These are phyloP conservation scores for Magnaporthiopsis poae DNA, from an alignment of 2,329 filamentous ascomycete genomes.

Conservation along the genomic window DNA sequence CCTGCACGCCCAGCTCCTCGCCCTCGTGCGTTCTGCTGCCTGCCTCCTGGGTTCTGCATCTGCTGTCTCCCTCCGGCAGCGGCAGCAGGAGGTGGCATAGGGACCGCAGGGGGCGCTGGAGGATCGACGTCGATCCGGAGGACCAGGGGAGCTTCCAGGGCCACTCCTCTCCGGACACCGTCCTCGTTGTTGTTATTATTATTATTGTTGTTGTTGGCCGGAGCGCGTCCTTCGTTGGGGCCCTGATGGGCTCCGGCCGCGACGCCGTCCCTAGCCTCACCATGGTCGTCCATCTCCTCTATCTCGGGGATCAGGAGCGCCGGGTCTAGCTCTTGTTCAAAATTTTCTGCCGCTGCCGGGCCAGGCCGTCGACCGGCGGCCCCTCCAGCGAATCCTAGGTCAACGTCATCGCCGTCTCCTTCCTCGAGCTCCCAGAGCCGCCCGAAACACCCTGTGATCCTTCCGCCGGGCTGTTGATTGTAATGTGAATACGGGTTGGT, in stretches of 20 bases:
- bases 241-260: neutral
- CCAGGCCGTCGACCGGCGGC: conserved; percentile 11
- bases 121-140: conserved; percentile 37
- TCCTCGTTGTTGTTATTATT: conserved; percentile 16
- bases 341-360: conserved; percentile 11
- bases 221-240: conserved; percentile 12
- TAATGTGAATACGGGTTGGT: conserved; percentile 82
- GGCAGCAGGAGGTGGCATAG: neutral
- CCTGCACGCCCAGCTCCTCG: conserved; percentile 3
- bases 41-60: conserved; percentile 1
- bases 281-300: conserved; percentile 25
- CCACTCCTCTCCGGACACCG: conserved; percentile 24
- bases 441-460: conserved; percentile 62
- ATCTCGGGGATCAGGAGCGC: conserved; percentile 17
- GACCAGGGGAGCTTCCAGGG: conserved; percentile 46
- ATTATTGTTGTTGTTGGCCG: neutral
- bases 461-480: conserved; percentile 50
- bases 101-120: conserved; percentile 1
- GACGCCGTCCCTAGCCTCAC: conserved; percentile 17
- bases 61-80: neutral
- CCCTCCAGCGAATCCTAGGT: conserved; percentile 33
- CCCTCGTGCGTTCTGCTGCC: neutral
- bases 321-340: conserved; percentile 1
- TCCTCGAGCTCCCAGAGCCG: conserved; percentile 82
- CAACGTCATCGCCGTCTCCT: conserved; percentile 57